These are phyloP conservation scores for Rhizoctonia solani DNA, from an alignment of 1,284 basidiomycete species.

Conservation along the genomic window DNA sequence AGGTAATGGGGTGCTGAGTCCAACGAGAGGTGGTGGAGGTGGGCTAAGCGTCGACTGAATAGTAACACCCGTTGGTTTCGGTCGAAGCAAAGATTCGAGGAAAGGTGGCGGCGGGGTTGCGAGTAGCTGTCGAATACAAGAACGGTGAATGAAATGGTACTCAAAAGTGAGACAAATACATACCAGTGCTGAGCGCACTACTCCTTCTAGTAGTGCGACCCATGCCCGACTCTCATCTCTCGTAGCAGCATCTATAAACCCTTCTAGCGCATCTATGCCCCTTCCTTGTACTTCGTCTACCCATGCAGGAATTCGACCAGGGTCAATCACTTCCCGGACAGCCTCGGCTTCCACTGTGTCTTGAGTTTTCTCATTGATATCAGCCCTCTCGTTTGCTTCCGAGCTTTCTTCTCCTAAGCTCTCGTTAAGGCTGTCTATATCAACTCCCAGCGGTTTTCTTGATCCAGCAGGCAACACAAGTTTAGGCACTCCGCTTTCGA, in stretches of 20 bases:
- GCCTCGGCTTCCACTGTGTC: neutral
- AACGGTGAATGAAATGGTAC: constrained; percentile 13
- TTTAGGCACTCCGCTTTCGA: constrained; percentile 48
- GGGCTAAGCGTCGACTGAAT: constrained; percentile 58
- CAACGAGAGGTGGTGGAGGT: constrained; percentile 69
- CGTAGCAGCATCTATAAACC: constrained; percentile 61
- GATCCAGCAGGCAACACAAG: constrained; percentile 48
- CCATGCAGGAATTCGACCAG: constrained; percentile 71
- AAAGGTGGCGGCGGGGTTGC: constrained; percentile 52
- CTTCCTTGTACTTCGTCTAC: constrained; percentile 52
- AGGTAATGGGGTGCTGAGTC: constrained; percentile 63
- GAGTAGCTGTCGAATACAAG: constrained; percentile 49
- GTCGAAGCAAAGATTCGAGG: constrained; percentile 44
- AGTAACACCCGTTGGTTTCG: constrained; percentile 43
- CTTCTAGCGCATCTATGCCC: constrained; percentile 58
- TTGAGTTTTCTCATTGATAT: constrained; percentile 36
- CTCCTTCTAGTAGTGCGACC: constrained; percentile 72
- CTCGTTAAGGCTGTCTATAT: constrained; percentile 16
- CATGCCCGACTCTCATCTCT: constrained; percentile 77
- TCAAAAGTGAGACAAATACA: constrained; percentile 42
- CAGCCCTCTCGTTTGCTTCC: constrained; percentile 46
- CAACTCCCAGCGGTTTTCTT: constrained; percentile 35
- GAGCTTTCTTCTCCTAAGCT: constrained; percentile 9
- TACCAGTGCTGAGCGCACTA: constrained; percentile 73
- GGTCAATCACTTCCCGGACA: constrained; percentile 56